Evolutionary conservation across 1,284 basidiomycete species (phyloP).

Genomic region (Trichosporon sp.): DNA sequence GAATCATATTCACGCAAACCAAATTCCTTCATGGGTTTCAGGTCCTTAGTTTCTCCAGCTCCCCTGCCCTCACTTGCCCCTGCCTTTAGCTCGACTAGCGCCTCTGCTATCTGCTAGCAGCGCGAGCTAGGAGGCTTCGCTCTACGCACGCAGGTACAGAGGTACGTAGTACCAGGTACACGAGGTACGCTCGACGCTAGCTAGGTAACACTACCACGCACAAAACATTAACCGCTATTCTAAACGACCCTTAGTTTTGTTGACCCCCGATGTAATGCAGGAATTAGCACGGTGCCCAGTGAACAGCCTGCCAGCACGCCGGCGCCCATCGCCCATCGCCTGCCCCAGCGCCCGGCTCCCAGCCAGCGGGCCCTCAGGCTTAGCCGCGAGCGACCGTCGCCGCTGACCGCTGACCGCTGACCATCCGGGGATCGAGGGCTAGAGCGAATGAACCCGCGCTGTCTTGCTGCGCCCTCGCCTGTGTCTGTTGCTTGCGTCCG

Average conservation of each 20-base stretch:
- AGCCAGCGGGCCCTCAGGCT: neutral
- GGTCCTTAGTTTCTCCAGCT: neutral
- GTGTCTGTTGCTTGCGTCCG: neutral
- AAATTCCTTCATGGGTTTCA: slow-evolving; percentile 6
- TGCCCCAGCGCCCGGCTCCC: neutral
- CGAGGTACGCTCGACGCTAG: neutral
- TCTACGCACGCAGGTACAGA: neutral
- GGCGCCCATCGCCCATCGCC: neutral
- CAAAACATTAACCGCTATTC: neutral
- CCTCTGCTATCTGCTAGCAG: neutral
- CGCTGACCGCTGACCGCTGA: neutral
- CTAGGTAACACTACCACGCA: neutral
- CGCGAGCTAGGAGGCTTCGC: too few relatives aligned
- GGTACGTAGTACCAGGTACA: neutral
- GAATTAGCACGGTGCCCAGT: neutral
- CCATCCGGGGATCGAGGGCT: neutral
- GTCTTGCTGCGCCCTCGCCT: neutral
- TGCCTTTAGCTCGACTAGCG: neutral
- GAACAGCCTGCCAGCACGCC: neutral
- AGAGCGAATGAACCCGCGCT: neutral
- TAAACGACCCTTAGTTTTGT: neutral
- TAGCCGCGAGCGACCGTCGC: neutral
- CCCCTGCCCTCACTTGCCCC: neutral
- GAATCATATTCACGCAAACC: neutral
- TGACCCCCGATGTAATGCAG: neutral